These are phyloP conservation scores for Otatea glauca DNA, from an alignment of 176 grass and related monocot genomes.

Conservation along the genomic window DNA sequence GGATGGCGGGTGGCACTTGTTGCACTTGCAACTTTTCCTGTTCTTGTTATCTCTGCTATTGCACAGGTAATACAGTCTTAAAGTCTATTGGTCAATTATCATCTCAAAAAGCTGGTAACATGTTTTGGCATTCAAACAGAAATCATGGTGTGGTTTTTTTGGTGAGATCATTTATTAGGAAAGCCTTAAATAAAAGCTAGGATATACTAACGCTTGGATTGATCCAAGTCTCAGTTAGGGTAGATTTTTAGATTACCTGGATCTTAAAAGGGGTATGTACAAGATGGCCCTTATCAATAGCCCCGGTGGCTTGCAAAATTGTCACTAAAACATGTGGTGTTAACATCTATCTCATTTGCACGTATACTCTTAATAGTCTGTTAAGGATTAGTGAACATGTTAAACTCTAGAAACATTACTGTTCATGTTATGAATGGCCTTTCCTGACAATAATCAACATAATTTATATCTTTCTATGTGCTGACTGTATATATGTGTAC, in stretches of 20 bases:
- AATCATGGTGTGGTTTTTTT: not conserved
- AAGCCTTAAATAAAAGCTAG: not conserved
- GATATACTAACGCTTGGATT: not conserved
- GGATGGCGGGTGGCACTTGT: slow-evolving; percentile 93
- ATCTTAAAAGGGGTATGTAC: slow-evolving; percentile 11
- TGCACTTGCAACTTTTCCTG: slow-evolving; percentile 89
- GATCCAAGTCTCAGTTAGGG: not conserved
- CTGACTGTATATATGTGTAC: not conserved
- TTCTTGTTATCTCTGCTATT: slow-evolving; percentile 93
- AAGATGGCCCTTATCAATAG: not conserved
- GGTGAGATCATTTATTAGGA: not conserved
- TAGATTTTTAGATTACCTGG: not conserved
- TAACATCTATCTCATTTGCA: not conserved
- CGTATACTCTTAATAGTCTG: not conserved
- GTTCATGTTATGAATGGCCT: not conserved
- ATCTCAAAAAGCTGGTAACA: not conserved
- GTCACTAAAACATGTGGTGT: not conserved
- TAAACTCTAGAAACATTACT: slow-evolving; percentile 15
- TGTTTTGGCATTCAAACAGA: slow-evolving; percentile 30
- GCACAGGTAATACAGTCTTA: slow-evolving; percentile 75
- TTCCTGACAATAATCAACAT: slow-evolving; percentile 24
- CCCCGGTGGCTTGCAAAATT: not conserved
- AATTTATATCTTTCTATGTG: slow-evolving; percentile 6
- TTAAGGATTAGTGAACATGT: slow-evolving; percentile 14
- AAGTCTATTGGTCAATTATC: slow-evolving; percentile 24